Evolutionary conservation across 441 rosid species (phyloP), one percentile per base, ranked within the genome.

Genomic region (Syzygium syzygioides): DNA sequence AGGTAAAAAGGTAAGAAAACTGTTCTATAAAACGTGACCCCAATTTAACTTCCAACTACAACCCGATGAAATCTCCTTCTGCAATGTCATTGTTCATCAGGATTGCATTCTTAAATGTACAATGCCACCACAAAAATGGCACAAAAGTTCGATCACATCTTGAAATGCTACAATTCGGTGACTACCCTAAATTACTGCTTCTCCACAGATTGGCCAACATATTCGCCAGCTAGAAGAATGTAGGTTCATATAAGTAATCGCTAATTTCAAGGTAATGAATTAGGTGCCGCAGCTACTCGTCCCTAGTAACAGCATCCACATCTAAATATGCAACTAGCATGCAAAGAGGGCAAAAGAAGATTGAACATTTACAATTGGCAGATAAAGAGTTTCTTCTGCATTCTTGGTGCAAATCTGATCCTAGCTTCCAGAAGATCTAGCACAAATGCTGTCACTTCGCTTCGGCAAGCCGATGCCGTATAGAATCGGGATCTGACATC

Each of bases 381-480:
- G 32, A 60, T 60, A 45, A 55, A 32, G 37, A 64, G 62, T 11
- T 11, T 76, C 53, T 14, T 55, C 59, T 28, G 85, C 59, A 60
- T 30, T 34, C 37, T 45, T 23, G 2, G n/a, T 41, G 6, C 86
- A 86, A 86, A 68, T 54, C 41, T 80, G 62, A 7, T 19, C 68
- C 59, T 85, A 87, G 86, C 62, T 88, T 88, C 45, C 34, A 48
- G 52, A 86, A 89, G n/a, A 32, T 64, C 52, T 30, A 7, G 28
- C 60, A 68, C 17, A 59, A 87, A 79, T 55, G 26, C 30, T 19
- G 37, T 94, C 92, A 92, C 88, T 91, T 93, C 15, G 92, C 96
- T 93, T 93, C 94, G 88, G 93, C 95, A 30, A 96, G 94, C 2
- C 83, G 84, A 0, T 93, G 79, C 18, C 96, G 91, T 30, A 95